Percentiles rank a stretch among this genome's conserved stretches.
Conservation (phyloP, 108 stramenopile genomes). For the Cyclotella cryptica region DNA sequence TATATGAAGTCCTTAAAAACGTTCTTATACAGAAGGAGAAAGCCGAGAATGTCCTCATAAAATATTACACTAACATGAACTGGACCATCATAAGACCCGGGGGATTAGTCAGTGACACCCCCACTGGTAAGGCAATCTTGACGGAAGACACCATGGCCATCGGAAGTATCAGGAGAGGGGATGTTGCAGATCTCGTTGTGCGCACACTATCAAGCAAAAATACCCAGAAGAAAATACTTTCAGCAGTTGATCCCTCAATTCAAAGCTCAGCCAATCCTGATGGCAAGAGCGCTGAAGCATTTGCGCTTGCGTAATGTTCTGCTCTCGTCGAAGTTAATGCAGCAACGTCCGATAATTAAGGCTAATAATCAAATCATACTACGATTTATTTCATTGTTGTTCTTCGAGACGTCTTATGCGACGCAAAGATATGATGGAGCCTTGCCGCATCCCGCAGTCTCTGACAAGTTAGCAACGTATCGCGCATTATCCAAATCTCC, state of each 20-base stretch:
- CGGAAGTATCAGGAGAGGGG: slow-evolving; percentile 91
- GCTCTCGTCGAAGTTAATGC: too few species aligned
- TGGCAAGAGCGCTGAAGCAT: slow-evolving; percentile 60
- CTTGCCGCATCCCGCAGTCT: slow-evolving; percentile 37
- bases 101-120: slow-evolving; percentile 76
- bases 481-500: slow-evolving; percentile 38
- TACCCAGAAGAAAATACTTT: slow-evolving; percentile 76
- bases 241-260: slow-evolving; percentile 81
- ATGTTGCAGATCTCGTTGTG: slow-evolving; percentile 88
- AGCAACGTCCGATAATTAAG: too few species aligned
- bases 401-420: slow-evolving; percentile 16
- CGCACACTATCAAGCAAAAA: slow-evolving; percentile 65
- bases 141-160: slow-evolving; percentile 89
- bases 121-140: slow-evolving; percentile 86
- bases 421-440: slow-evolving; percentile 23
- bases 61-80: slow-evolving; percentile 94
- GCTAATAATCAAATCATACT: not conserved
- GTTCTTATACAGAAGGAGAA: slow-evolving; percentile 63
- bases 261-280: slow-evolving; percentile 55
- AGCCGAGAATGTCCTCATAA: slow-evolving; percentile 80
- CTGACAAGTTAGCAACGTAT: slow-evolving; percentile 20
- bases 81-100: slow-evolving; percentile 98
- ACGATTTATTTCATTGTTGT: not conserved
- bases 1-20: slow-evolving; percentile 84
- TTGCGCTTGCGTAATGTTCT: slow-evolving; percentile 44